These are phyloP conservation scores for Rhizophora mangle DNA, from an alignment of 345 rosid genomes.

Conservation along the genomic window DNA sequence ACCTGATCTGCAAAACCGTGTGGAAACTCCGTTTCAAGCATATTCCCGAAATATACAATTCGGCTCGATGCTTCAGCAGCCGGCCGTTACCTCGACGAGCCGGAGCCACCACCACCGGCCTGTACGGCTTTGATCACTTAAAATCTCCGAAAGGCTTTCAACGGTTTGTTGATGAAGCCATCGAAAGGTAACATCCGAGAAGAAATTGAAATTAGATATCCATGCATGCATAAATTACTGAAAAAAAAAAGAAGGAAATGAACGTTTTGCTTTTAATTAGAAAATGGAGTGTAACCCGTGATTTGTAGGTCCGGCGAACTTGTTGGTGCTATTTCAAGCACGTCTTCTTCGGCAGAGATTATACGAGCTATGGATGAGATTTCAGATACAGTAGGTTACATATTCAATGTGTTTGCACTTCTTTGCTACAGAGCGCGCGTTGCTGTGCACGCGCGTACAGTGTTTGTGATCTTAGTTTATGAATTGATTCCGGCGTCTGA, in stretches of 20 bases:
- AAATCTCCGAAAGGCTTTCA: constrained; percentile 76
- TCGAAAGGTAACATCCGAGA: constrained; percentile 52
- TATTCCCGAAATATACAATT: constrained; percentile 9
- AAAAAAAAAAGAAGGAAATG: background rate
- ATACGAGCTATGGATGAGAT: constrained; percentile 90
- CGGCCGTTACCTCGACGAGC: constrained; percentile 23
- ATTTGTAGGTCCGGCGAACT: constrained; percentile 69
- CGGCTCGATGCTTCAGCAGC: constrained; percentile 35
- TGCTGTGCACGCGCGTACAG: background rate
- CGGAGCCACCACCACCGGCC: constrained; percentile 58
- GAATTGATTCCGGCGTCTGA: background rate
- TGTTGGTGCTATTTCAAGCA: constrained; percentile 53
- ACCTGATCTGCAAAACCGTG: constrained; percentile 24
- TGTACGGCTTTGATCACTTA: constrained; percentile 74
- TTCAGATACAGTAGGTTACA: constrained; percentile 57
- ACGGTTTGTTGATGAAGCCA: constrained; percentile 84
- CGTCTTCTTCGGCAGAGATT: constrained; percentile 69
- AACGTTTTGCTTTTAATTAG: background rate
- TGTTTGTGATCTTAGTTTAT: background rate
- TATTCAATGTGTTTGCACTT: background rate
- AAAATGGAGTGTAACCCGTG: background rate
- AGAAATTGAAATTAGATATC: too few relatives aligned
- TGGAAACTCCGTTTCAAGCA: constrained; percentile 15
- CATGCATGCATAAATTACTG: too few relatives aligned
- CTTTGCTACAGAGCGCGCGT: too few relatives aligned